Percentiles rank a stretch among this genome's conserved stretches.
Evolutionary conservation across 2,329 filamentous ascomycete genomes (phyloP).

Genomic region (Phyllosticta citriasiana): DNA sequence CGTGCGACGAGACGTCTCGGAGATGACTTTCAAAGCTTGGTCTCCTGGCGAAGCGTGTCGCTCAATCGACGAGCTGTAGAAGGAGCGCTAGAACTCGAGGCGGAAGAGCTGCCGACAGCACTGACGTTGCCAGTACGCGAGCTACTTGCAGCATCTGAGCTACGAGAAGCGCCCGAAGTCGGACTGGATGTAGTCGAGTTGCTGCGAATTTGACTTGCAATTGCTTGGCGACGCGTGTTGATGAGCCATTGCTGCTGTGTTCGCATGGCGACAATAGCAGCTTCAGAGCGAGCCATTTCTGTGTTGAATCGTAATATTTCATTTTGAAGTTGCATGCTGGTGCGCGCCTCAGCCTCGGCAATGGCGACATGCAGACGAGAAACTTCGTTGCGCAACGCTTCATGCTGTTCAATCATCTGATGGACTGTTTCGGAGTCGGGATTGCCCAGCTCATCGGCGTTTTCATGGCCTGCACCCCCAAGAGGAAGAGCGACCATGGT

Average conservation of each 20-base stretch:
- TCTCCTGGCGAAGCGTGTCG: constrained; percentile 5
- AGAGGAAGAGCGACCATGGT: constrained; percentile 7
- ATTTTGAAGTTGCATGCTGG: constrained; percentile 53
- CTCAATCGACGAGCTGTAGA: constrained; percentile 5
- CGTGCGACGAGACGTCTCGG: not conserved
- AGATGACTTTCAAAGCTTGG: constrained; percentile 7
- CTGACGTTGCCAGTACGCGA: not conserved
- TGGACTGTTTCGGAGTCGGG: constrained; percentile 25
- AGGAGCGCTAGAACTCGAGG: not conserved
- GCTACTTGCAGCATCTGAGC: not conserved
- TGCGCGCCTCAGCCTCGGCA: constrained; percentile 49
- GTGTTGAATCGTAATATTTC: constrained; percentile 52
- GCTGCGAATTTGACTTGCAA: constrained; percentile 6
- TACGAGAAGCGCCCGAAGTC: not conserved
- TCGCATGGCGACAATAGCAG: constrained; percentile 17
- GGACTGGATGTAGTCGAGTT: not conserved
- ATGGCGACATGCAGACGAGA: constrained; percentile 44
- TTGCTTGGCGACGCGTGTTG: constrained; percentile 6
- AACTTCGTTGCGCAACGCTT: constrained; percentile 51
- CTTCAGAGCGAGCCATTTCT: constrained; percentile 51
- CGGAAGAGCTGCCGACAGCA: not conserved
- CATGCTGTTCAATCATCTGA: constrained; percentile 50
- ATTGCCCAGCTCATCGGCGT: constrained; percentile 23
- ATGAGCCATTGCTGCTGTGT: constrained; percentile 10
- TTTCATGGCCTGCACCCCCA: not conserved